Base-by-base conservation (phyloP, 192 early-diverging fungal genomes). In the Backusella australiensis region DNA sequence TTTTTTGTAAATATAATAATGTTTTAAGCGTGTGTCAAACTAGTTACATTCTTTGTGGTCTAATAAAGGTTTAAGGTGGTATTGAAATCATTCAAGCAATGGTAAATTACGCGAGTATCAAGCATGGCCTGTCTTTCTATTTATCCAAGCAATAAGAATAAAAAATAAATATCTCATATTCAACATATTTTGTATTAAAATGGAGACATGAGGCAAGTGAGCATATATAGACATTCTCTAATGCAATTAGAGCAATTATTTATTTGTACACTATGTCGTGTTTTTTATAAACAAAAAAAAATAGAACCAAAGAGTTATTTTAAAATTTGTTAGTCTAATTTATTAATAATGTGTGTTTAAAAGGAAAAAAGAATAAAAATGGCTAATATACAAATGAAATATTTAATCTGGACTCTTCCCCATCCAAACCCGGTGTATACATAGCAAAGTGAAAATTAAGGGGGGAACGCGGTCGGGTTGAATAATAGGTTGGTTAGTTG, bases 361-460 rank as follows among this genome's bases (percentile, higher is more conserved):
- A 59, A 23, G 12, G 23, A 63, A 63, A 63, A 53, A 29, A 59
- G 3, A 12, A 59, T 11, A 59, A 23, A 11, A 26, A 59, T 63
- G 56, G 56, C 56, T 63, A 63, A 29, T 29, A 63, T 63, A 63
- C 56, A 63, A 63, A 63, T 63, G 56, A 29, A 63, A 53, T 29
- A 11, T 23, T 63, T 63, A 63, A 63, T 63, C 56, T 63, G 56
- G 23, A 63, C 56, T 63, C 56, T 63, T 63, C 56, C 56, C 56
- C 56, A 63, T 63, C 56, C 56, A 63, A 63, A 63, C 56, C 56
- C 56, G 56, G 56, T 63, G 56, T 63, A 63, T 63, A 63, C 29
- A 63, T 63, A 63, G 56, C 56, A 63, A 63, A 12, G 23, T 63
- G 56, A 63, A 29, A 63, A 63, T 29, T 63, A 63, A 29, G 12